phyloP scores from a whole-genome alignment of 2,329 filamentous ascomycete genomes.

The Fusarium agapanthi region DNA sequence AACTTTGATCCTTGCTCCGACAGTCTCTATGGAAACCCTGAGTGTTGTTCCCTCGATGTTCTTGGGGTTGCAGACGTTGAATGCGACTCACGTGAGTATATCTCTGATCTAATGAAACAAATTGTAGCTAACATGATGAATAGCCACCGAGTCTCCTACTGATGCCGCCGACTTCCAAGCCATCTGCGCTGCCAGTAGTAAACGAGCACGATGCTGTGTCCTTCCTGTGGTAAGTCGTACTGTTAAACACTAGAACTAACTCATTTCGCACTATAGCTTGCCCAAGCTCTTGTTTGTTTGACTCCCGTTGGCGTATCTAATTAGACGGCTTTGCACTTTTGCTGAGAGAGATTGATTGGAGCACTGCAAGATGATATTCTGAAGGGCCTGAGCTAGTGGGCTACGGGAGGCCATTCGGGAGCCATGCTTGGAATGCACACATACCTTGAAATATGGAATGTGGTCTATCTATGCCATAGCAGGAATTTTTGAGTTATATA shows the following conservation, averaged over 20 bases:
- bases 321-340: too few relatives aligned
- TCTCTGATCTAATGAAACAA: fast-evolving
- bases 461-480: too few relatives aligned
- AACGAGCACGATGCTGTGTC: background rate
- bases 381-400: fast-evolving
- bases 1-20: background rate
- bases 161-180: background rate
- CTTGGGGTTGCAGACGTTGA: background rate
- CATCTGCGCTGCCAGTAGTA: background rate
- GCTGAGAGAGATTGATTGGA: too few relatives aligned
- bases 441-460: too few relatives aligned
- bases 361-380: too few relatives aligned
- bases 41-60: background rate
- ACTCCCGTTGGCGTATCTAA: background rate
- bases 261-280: background rate
- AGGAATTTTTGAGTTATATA: background rate
- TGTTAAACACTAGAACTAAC: too few relatives aligned
- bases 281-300: background rate
- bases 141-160: background rate
- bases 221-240: background rate
- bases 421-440: background rate
- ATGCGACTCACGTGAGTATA: background rate
- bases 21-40: background rate
- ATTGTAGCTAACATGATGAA: background rate
- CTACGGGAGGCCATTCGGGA: too few relatives aligned